phyloP scores from a whole-genome alignment of 192 early-diverging fungal genomes.

The Gigaspora rosea region DNA sequence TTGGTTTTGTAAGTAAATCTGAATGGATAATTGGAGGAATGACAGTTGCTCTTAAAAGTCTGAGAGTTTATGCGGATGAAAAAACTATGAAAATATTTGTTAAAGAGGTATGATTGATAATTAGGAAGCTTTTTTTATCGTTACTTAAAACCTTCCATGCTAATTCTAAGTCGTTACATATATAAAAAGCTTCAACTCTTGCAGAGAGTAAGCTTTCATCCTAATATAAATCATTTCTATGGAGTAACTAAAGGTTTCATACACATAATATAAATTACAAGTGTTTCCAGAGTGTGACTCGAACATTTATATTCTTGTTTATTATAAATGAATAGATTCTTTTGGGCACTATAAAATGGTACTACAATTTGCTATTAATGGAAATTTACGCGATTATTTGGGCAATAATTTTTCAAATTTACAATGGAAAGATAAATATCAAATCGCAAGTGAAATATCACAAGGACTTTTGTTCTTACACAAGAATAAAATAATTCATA shows the following conservation, averaged over 20 bases:
- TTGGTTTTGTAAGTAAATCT: background rate
- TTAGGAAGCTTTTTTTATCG: too few relatives aligned
- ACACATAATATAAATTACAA: too few relatives aligned
- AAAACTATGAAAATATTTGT: background rate
- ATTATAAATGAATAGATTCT: too few relatives aligned
- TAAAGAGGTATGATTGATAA: background rate
- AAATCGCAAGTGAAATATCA: conserved; percentile 36
- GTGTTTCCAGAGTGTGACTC: background rate
- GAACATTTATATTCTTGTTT: background rate
- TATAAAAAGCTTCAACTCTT: too few relatives aligned
- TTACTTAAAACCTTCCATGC: too few relatives aligned
- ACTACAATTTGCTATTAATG: conserved; percentile 34
- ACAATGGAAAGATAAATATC: conserved; percentile 40
- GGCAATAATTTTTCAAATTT: conserved; percentile 37
- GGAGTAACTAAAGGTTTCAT: too few relatives aligned
- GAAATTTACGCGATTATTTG: conserved; percentile 40
- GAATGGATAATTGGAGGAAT: background rate
- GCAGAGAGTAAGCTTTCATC: too few relatives aligned
- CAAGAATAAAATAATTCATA: conserved; percentile 36
- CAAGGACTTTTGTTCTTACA: conserved; percentile 31
- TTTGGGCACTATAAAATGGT: background rate
- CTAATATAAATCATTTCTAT: too few relatives aligned
- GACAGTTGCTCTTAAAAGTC: background rate
- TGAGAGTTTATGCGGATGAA: background rate
- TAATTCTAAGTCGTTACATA: too few relatives aligned